Evolutionary conservation across 441 rosid genomes (phyloP).

Genomic region (Populus hybrid): DNA sequence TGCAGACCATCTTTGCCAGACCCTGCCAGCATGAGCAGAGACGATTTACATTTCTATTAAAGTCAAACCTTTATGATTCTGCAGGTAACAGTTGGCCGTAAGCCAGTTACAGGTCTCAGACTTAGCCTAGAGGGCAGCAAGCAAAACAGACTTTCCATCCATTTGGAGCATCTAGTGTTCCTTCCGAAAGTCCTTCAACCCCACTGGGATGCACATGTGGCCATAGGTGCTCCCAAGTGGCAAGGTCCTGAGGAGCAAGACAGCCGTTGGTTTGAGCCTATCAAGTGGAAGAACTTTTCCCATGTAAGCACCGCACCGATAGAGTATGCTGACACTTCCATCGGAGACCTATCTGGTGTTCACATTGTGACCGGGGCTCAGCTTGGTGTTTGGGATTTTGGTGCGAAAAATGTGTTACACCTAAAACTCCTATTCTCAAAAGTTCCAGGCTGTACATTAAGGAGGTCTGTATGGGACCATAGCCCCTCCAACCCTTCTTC

Average conservation of each 20-base stretch:
- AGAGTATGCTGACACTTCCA: too few relatives aligned
- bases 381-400: too few relatives aligned
- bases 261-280: too few relatives aligned
- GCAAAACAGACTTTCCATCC: slow-evolving; percentile 55
- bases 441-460: too few relatives aligned
- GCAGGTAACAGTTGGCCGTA: slow-evolving; percentile 70
- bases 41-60: not conserved
- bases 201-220: slow-evolving; percentile 61
- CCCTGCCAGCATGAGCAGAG: not conserved
- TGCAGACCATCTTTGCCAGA: not conserved
- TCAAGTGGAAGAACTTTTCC: too few relatives aligned
- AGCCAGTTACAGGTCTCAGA: slow-evolving; percentile 67
- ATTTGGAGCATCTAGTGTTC: slow-evolving; percentile 57
- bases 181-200: slow-evolving; percentile 70
- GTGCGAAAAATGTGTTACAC: too few relatives aligned
- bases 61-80: slow-evolving; percentile 9
- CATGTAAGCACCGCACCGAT: too few relatives aligned
- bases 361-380: too few relatives aligned
- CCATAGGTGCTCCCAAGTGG: slow-evolving; percentile 80
- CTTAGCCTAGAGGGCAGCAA: slow-evolving; percentile 57
- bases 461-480: too few relatives aligned
- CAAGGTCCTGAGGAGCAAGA: slow-evolving; percentile 77
- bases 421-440: too few relatives aligned
- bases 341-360: too few relatives aligned
- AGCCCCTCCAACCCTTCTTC: too few relatives aligned